A percentile compares a stretch with the other conserved stretches of the same genome.
These are phyloP conservation scores for Monascus ruber DNA, from an alignment of 2,329 filamentous ascomycete species.

Conservation along the genomic window DNA sequence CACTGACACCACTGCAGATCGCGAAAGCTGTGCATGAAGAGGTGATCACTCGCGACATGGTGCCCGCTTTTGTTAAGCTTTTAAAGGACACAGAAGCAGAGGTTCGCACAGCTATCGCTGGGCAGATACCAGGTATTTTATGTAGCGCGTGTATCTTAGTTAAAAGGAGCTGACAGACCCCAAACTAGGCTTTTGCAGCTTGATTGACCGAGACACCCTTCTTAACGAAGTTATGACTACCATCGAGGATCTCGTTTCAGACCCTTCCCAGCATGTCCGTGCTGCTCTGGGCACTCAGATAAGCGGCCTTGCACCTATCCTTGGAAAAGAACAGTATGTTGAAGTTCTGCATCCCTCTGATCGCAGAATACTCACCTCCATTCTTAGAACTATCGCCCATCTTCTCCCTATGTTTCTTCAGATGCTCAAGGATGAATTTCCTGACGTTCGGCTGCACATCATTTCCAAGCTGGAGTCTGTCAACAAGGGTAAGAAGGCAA, in stretches of 20 bases:
- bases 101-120: constrained; percentile 90
- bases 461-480: constrained; percentile 99
- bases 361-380: constrained; percentile 9
- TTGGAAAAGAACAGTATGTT: constrained; percentile 90
- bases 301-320: constrained; percentile 87
- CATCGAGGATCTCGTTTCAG: constrained; percentile 90
- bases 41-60: constrained; percentile 83
- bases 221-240: constrained; percentile 95
- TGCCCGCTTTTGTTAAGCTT: constrained; percentile 93
- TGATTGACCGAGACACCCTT: constrained; percentile 77
- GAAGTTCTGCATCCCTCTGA: background rate
- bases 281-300: constrained; percentile 94
- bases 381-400: constrained; percentile 75
- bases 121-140: constrained; percentile 71
- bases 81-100: constrained; percentile 97
- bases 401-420: constrained; percentile 97
- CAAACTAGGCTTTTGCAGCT: constrained; percentile 66
- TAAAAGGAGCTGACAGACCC: constrained; percentile 9
- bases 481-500: constrained; percentile 61
- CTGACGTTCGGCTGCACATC: constrained; percentile 94
- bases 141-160: background rate
- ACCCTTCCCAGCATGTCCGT: constrained; percentile 92
- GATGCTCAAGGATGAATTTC: constrained; percentile 99
- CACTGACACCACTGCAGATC: constrained; percentile 49
- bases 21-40: constrained; percentile 97